Base-by-base conservation (phyloP, 805 yeast species). In the Metahyphopichia silvanorum region DNA sequence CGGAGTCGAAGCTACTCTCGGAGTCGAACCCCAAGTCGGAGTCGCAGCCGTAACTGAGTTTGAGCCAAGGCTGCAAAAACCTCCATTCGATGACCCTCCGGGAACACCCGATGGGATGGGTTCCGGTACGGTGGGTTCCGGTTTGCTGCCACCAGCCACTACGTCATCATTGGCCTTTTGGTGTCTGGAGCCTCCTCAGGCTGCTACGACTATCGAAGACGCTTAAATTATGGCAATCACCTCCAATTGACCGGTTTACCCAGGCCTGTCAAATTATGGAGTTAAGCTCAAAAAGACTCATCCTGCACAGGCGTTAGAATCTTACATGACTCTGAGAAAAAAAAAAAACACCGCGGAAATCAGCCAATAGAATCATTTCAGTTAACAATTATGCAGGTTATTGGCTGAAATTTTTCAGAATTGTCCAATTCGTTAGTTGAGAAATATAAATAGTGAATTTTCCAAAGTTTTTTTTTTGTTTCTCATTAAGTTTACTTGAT, bases 1-100 rank as follows among this genome's bases (percentile, higher is more conserved):
- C 18, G 42, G 15, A 24, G 34, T 12, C 19, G 44, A 20, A 33
- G 41, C 10, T 16, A 36, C 12, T 34, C 40, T 21, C 24, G 26
- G 13, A 25, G 33, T 4, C 25, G 21, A 19, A 23, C 15, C 7
- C 25, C 25, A 10, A 23, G 16, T n/a, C n/a, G n/a, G n/a, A n/a
- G n/a, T n/a, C n/a, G n/a, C n/a, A n/a, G n/a, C n/a, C n/a, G n/a
- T n/a, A n/a, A n/a, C n/a, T n/a, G n/a, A n/a, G n/a, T n/a, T n/a
- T n/a, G n/a, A n/a, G n/a, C n/a, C n/a, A n/a, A n/a, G n/a, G n/a
- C n/a, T n/a, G n/a, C n/a, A n/a, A n/a, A n/a, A n/a, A n/a, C n/a
- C 25, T 10, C 7, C 10, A 19, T 7, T 19, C 10, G 10, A 19
- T 19, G 21, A 19, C 21, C 21, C 21, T 19, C 21, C 10, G 21